Percentiles rank a stretch among this genome's conserved stretches.
These are phyloP conservation scores for Globisporangium camurandrum DNA, from an alignment of 352 stramenopile genomes.

Conservation along the genomic window DNA sequence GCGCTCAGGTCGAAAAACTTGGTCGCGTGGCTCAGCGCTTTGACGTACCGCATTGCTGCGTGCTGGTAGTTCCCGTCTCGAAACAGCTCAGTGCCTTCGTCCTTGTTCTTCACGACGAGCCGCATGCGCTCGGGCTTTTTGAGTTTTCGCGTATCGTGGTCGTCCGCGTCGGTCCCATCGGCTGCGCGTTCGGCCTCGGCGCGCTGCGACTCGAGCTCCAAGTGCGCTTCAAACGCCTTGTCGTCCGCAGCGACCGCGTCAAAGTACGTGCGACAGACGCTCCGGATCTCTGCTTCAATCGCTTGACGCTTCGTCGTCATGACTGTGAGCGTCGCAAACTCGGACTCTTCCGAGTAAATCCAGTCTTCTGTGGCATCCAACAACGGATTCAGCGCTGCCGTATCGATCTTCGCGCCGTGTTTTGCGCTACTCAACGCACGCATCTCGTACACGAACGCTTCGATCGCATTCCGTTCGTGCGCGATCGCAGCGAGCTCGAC, in stretches of 20 bases:
- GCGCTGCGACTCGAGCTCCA: constrained; percentile 67
- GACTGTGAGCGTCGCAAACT: constrained; percentile 51
- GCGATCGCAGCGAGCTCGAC: constrained; percentile 59
- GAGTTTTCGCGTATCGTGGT: constrained; percentile 90
- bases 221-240: constrained; percentile 55
- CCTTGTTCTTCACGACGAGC: constrained; percentile 93
- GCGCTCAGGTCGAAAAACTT: constrained; percentile 91
- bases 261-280: constrained; percentile 60
- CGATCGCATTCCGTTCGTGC: constrained; percentile 85
- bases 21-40: constrained; percentile 83
- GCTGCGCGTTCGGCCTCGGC: constrained; percentile 64
- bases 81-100: constrained; percentile 93
- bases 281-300: constrained; percentile 47
- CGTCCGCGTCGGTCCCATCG: constrained; percentile 64
- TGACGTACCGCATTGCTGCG: constrained; percentile 86
- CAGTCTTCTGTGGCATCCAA: constrained; percentile 86
- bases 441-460: constrained; percentile 89
- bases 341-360: constrained; percentile 87
- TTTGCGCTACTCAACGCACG: constrained; percentile 64
- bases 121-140: constrained; percentile 91
- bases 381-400: constrained; percentile 41
- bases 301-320: constrained; percentile 43
- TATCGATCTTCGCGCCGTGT: constrained; percentile 70
- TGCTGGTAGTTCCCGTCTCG: constrained; percentile 86
- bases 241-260: constrained; percentile 56